Percentiles rank a stretch among this genome's conserved stretches.
These are phyloP conservation scores for Xylariaceae sp. DNA, from an alignment of 2,329 filamentous ascomycete species.

Conservation along the genomic window DNA sequence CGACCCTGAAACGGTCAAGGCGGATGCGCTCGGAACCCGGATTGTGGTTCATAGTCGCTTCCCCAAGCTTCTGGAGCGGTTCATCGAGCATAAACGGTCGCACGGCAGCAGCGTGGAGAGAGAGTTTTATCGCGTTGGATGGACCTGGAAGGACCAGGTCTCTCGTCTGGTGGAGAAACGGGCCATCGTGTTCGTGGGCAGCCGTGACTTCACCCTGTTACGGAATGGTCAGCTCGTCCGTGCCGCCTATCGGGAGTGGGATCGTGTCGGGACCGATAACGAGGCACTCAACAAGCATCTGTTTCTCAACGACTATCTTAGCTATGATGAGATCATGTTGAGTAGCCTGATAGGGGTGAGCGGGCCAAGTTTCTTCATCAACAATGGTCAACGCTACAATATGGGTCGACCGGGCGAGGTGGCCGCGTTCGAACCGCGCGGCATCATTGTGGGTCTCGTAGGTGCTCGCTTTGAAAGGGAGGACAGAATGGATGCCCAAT, in stretches of 20 bases:
- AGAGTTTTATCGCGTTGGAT: conserved; percentile 20
- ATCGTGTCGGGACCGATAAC: conserved; percentile 26
- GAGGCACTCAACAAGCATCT: conserved; percentile 18
- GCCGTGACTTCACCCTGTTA: conserved; percentile 24
- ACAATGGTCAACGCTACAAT: conserved; percentile 29
- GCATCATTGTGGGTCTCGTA: conserved; percentile 32
- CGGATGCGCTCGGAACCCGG: conserved; percentile 25
- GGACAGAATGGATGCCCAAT: conserved; percentile 28
- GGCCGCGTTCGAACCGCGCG: conserved; percentile 26
- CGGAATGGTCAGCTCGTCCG: conserved; percentile 14
- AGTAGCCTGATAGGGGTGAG: conserved; percentile 31
- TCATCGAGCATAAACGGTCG: conserved; percentile 28
- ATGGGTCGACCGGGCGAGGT: background rate
- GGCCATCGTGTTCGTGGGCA: conserved; percentile 24
- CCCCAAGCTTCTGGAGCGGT: conserved; percentile 24
- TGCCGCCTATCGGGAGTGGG: conserved; percentile 23
- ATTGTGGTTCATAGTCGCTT: conserved; percentile 28
- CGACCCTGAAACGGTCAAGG: conserved; percentile 14
- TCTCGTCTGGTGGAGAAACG: conserved; percentile 27
- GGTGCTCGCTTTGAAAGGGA: conserved; percentile 31
- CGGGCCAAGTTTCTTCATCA: conserved; percentile 31
- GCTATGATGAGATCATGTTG: conserved; percentile 35
- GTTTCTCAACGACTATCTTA: conserved; percentile 27
- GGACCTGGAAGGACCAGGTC: conserved; percentile 25
- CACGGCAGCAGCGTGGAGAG: conserved; percentile 24